Evolutionary conservation across 148 eudicot genomes (phyloP).

Genomic region (Vaccinium myrtillus): DNA sequence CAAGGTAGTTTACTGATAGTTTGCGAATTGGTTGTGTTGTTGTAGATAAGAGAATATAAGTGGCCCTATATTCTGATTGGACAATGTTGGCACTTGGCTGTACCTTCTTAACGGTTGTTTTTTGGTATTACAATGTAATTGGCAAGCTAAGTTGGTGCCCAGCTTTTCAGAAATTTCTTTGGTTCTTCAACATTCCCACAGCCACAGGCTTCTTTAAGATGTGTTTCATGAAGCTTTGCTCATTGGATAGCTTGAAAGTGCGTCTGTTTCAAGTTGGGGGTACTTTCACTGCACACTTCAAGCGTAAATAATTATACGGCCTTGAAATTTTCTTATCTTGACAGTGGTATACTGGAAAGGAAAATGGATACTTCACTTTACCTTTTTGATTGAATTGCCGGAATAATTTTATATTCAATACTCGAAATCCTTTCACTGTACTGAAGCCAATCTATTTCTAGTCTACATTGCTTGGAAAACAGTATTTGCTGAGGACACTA

Average conservation of each 20-base stretch:
- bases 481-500: neutral
- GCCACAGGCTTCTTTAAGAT: neutral
- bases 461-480: neutral
- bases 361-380: neutral
- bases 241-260: constrained; percentile 2
- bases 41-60: neutral
- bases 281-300: neutral
- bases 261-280: neutral
- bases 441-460: neutral
- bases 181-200: neutral
- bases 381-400: neutral
- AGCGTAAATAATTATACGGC: neutral
- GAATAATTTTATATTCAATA: neutral
- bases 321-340: neutral
- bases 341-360: neutral
- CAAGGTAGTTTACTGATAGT: neutral
- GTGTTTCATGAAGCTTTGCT: neutral
- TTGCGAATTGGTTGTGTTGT: neutral
- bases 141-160: neutral
- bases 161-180: neutral
- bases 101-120: neutral
- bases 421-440: neutral
- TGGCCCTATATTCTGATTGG: neutral
- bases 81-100: neutral
- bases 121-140: neutral